phyloP scores from a whole-genome alignment of 768 basidiomycete species.

The Leccinum olivaceopallidum region DNA sequence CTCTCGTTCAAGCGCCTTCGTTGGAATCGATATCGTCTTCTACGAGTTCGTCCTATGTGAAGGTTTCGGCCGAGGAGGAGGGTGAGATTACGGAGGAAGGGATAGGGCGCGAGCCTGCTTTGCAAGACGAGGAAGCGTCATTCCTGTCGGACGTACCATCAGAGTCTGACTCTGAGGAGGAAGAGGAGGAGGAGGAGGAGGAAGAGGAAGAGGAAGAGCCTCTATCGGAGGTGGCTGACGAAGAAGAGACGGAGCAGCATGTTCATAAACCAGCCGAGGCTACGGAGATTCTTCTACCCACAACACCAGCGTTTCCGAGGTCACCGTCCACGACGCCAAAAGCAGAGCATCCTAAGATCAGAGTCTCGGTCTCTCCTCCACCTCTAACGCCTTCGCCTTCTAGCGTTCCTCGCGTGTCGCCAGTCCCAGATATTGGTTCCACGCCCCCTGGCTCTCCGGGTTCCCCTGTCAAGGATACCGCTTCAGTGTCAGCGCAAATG shows the following conservation, averaged over 20 bases:
- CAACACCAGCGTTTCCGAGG: constrained; percentile 41
- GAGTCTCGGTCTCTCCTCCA: constrained; percentile 35
- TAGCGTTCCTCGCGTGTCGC: constrained; percentile 28
- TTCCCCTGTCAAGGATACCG: constrained; percentile 50
- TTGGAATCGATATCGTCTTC: constrained; percentile 42
- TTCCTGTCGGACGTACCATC: constrained; percentile 32
- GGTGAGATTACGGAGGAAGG: constrained; percentile 19
- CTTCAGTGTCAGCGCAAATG: constrained; percentile 16
- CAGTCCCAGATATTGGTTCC: constrained; percentile 46
- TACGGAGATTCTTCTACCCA: constrained; percentile 18
- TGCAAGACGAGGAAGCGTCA: constrained; percentile 35
- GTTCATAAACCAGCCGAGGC: constrained; percentile 26
- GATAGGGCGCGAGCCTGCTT: constrained; percentile 30
- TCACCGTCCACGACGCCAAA: constrained; percentile 63
- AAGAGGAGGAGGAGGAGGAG: constrained; percentile 26
- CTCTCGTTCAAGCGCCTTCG: constrained; percentile 17
- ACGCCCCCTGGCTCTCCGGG: constrained; percentile 69
- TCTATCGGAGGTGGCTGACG: constrained; percentile 12
- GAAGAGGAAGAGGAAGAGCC: constrained; percentile 28
- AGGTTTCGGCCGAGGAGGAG: constrained; percentile 36
- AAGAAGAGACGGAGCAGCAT: constrained; percentile 24
- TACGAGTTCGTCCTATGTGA: constrained; percentile 48
- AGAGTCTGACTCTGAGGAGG: constrained; percentile 32
- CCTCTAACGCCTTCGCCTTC: constrained; percentile 27
- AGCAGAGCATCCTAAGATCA: constrained; percentile 46